Conservation (phyloP, 495 filamentous ascomycete species). For the Venustampulla echinocandica region DNA sequence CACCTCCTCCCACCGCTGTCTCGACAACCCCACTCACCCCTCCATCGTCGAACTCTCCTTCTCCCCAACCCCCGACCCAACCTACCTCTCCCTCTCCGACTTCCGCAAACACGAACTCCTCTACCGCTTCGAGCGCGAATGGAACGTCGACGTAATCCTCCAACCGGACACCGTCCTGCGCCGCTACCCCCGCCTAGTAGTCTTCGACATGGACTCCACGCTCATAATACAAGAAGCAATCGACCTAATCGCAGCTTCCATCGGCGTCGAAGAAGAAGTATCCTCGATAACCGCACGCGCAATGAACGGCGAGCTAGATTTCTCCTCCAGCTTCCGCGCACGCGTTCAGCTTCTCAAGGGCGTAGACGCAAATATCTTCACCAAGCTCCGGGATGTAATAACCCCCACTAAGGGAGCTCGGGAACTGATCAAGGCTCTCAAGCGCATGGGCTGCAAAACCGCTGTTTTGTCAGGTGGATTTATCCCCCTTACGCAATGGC, state of each 20-base stretch:
- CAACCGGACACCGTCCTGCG: slow-evolving; percentile 64
- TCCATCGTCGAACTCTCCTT: slow-evolving; percentile 63
- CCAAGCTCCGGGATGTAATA: slow-evolving; percentile 61
- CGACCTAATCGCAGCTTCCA: slow-evolving; percentile 78
- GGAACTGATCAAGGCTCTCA: slow-evolving; percentile 63
- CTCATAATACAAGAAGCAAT: slow-evolving; percentile 95
- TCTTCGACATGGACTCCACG: slow-evolving; percentile 98
- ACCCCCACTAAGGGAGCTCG: slow-evolving; percentile 74
- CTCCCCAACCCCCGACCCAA: slow-evolving; percentile 55
- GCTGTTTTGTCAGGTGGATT: slow-evolving; percentile 92
- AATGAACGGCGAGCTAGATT: slow-evolving; percentile 97
- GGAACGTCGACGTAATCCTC: slow-evolving; percentile 76
- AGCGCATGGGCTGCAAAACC: slow-evolving; percentile 67
- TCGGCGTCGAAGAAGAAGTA: slow-evolving; percentile 53
- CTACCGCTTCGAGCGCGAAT: slow-evolving; percentile 74
- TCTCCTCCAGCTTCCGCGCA: slow-evolving; percentile 68
- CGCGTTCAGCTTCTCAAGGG: slow-evolving; percentile 75
- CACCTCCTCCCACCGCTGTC: slow-evolving; percentile 59
- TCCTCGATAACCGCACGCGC: slow-evolving; percentile 78
- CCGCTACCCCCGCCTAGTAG: slow-evolving; percentile 67
- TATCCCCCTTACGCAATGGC: slow-evolving; percentile 76
- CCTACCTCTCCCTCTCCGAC: slow-evolving; percentile 59
- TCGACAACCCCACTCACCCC: slow-evolving; percentile 52
- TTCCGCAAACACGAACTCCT: slow-evolving; percentile 71
- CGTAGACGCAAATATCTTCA: slow-evolving; percentile 69